Conservation (phyloP, 2,329 filamentous ascomycete genomes). For the Aspergillus flavus region DNA sequence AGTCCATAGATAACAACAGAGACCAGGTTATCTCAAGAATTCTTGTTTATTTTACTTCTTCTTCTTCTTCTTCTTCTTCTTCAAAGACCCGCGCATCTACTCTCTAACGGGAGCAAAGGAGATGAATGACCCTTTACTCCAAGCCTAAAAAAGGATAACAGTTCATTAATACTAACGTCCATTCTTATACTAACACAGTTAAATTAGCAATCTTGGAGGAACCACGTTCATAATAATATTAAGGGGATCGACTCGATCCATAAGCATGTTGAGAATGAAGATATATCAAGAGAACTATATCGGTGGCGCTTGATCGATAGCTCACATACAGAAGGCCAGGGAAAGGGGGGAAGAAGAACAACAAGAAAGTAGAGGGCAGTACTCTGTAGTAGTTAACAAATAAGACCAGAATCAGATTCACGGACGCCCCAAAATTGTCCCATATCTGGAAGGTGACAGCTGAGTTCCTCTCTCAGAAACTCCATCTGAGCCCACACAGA, state of each 20-base stretch:
- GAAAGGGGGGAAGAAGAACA: not conserved
- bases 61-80: not conserved
- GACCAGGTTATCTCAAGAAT: not conserved
- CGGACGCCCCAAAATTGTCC: not conserved
- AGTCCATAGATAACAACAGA: not conserved
- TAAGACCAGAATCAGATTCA: not conserved
- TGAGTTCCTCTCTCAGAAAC: conserved; percentile 14
- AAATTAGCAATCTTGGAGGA: not conserved
- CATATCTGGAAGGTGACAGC: conserved; percentile 16
- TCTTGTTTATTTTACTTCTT: not conserved
- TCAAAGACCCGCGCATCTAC: not conserved
- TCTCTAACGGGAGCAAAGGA: not conserved
- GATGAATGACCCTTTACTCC: not conserved
- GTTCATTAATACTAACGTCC: not conserved
- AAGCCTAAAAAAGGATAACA: not conserved
- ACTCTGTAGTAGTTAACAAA: not conserved
- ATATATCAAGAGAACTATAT: not conserved
- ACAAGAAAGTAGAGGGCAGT: not conserved
- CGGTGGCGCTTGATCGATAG: not conserved
- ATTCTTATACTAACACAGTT: not conserved
- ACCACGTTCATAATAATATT: conserved; percentile 1
- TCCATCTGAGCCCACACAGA: conserved; percentile 2
- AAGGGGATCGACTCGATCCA: conserved; percentile 11
- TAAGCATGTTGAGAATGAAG: not conserved
- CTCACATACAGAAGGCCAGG: not conserved